Percentiles rank a stretch among this genome's conserved stretches.
phyloP scores from a whole-genome alignment of 345 rosid species.

The Corchorus capsularis region DNA sequence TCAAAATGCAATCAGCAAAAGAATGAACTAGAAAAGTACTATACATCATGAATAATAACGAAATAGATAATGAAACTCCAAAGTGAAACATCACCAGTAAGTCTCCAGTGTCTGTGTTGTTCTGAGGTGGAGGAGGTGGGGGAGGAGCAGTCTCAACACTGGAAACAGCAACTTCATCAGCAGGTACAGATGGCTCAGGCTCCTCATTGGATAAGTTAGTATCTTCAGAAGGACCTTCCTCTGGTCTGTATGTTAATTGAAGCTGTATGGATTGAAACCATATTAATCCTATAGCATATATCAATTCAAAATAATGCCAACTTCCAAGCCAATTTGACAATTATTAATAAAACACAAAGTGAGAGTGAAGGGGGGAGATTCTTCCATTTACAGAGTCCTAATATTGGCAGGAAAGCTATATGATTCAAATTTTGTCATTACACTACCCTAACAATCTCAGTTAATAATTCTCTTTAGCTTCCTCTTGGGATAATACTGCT shows the following conservation, averaged over 20 bases:
- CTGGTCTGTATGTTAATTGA: constrained; percentile 72
- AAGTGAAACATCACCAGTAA: constrained; percentile 57
- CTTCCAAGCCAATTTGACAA: constrained; percentile 11
- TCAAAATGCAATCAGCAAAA: neutral
- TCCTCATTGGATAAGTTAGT: constrained; percentile 50
- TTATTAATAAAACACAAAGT: neutral
- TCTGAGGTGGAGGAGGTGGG: constrained; percentile 54
- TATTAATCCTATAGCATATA: constrained; percentile 28
- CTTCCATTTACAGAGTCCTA: neutral
- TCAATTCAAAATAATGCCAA: neutral
- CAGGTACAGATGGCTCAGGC: constrained; percentile 52
- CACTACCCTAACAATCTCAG: neutral
- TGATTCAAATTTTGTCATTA: neutral
- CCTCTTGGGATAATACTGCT: neutral
- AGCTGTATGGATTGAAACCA: constrained; percentile 41
- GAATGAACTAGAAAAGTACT: constrained; percentile 3
- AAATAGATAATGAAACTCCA: neutral
- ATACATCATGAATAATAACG: neutral
- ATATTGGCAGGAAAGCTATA: neutral
- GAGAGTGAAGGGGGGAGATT: neutral
- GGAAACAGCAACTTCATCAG: constrained; percentile 46
- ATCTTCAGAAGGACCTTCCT: constrained; percentile 69
- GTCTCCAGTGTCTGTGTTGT: constrained; percentile 67
- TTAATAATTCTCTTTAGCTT: neutral
- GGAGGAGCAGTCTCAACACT: constrained; percentile 50